phyloP scores from a whole-genome alignment of 305 asterid genomes.

The Fraxinus dipetala region DNA sequence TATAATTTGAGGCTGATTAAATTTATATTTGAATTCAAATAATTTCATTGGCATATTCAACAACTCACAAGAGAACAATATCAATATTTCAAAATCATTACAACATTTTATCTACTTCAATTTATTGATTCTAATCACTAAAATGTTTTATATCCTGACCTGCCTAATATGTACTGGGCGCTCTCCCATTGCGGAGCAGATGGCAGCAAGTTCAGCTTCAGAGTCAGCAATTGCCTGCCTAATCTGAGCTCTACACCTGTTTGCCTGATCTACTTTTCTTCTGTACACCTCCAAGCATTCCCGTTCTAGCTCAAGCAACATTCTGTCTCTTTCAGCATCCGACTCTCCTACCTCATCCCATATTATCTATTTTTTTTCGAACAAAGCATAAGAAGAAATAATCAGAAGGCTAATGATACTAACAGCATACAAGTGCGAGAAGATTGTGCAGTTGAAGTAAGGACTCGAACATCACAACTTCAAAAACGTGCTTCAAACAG shows the following conservation, averaged over 20 bases:
- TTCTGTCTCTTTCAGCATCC: slow-evolving; percentile 72
- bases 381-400: slow-evolving; percentile 2
- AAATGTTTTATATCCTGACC: slow-evolving; percentile 40
- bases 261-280: slow-evolving; percentile 88
- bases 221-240: slow-evolving; percentile 97
- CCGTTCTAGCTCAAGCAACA: slow-evolving; percentile 83
- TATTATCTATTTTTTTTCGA: slow-evolving; percentile 52
- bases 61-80: not conserved
- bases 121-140: not conserved
- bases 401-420: not conserved
- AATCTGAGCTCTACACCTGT: slow-evolving; percentile 82
- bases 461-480: not conserved
- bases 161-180: slow-evolving; percentile 86
- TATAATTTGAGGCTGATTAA: not conserved
- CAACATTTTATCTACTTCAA: not conserved
- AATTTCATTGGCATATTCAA: not conserved
- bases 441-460: not conserved
- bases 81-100: not conserved
- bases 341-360: slow-evolving; percentile 99
- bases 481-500: not conserved
- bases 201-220: slow-evolving; percentile 89
- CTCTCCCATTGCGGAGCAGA: slow-evolving; percentile 95
- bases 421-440: not conserved
- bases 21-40: not conserved
- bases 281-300: slow-evolving; percentile 92